A percentile compares a stretch with the other conserved stretches of the same genome.
phyloP scores from a whole-genome alignment of 1,284 basidiomycete genomes.

The Sutorius eximius region DNA sequence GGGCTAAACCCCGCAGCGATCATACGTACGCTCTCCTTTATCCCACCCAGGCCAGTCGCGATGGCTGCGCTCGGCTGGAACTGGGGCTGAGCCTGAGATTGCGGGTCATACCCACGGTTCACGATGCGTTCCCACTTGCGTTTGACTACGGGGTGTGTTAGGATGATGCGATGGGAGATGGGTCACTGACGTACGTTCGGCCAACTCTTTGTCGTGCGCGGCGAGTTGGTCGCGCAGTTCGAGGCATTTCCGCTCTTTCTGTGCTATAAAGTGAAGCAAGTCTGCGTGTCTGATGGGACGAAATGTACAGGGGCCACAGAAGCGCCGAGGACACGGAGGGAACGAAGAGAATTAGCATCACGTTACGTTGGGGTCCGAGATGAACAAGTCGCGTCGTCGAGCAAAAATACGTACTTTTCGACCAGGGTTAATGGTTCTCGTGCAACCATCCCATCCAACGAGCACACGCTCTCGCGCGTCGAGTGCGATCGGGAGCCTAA shows the following conservation, averaged over 20 bases:
- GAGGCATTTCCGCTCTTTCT: conserved; percentile 79
- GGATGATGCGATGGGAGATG: too few relatives aligned
- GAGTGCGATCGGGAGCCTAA: conserved; percentile 17
- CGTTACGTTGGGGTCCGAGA: background rate
- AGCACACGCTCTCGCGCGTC: conserved; percentile 16
- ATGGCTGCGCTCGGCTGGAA: background rate
- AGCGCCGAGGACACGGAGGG: background rate
- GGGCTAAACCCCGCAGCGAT: conserved; percentile 43
- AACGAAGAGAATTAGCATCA: background rate
- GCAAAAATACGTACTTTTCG: conserved; percentile 26
- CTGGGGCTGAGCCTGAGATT: too few relatives aligned
- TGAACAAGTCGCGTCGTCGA: background rate
- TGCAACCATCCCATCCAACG: conserved; percentile 1
- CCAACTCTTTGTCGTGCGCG: conserved; percentile 67
- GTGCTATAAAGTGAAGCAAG: conserved; percentile 73
- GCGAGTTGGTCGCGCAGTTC: conserved; percentile 72
- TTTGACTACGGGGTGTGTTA: conserved; percentile 49
- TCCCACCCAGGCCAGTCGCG: conserved; percentile 36
- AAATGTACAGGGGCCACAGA: too few relatives aligned
- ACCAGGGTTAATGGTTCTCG: conserved; percentile 31
- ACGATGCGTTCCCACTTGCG: conserved; percentile 80
- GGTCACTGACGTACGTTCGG: conserved; percentile 43
- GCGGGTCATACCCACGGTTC: conserved; percentile 48
- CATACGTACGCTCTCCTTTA: conserved; percentile 64
- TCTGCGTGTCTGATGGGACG: conserved; percentile 61